These are phyloP conservation scores for Sophora flavescens DNA, from an alignment of 306 rosid species.

Conservation along the genomic window DNA sequence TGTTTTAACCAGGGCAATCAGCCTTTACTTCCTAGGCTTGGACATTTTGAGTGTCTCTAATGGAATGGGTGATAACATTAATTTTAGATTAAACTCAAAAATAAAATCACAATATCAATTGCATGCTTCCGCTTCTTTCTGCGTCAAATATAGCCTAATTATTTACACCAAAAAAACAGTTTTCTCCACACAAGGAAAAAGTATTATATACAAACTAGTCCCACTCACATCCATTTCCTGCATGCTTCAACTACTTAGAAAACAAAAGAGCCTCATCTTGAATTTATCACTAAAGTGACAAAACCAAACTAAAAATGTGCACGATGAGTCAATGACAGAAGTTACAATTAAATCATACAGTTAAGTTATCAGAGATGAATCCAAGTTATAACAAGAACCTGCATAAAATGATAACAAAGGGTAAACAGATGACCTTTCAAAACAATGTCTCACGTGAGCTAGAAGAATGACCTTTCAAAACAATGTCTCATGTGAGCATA, in stretches of 20 bases:
- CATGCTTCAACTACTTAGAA: constrained; percentile 15
- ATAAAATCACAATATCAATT: constrained; percentile 31
- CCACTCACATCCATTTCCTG: constrained; percentile 25
- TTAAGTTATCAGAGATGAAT: background rate
- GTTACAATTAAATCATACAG: constrained; percentile 5
- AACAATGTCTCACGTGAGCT: background rate
- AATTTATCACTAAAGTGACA: constrained; percentile 18
- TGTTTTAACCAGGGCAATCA: constrained; percentile 14
- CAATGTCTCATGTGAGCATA: constrained; percentile 13
- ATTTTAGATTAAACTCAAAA: constrained; percentile 29
- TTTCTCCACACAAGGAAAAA: background rate
- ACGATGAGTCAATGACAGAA: background rate
- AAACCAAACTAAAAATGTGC: constrained; percentile 22
- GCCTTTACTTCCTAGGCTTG: constrained; percentile 22
- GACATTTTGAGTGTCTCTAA: constrained; percentile 7
- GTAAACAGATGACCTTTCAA: constrained; percentile 11
- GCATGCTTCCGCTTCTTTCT: constrained; percentile 35
- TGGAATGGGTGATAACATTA: constrained; percentile 1
- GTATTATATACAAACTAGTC: constrained; percentile 26
- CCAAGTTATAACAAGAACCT: background rate
- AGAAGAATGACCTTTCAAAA: too few relatives aligned
- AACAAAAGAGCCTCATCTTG: constrained; percentile 23
- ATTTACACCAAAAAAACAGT: constrained; percentile 8
- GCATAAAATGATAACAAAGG: background rate
- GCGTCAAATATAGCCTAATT: constrained; percentile 8